Base-by-base conservation (phyloP, 768 basidiomycete genomes). In the Mycena vulgaris region DNA sequence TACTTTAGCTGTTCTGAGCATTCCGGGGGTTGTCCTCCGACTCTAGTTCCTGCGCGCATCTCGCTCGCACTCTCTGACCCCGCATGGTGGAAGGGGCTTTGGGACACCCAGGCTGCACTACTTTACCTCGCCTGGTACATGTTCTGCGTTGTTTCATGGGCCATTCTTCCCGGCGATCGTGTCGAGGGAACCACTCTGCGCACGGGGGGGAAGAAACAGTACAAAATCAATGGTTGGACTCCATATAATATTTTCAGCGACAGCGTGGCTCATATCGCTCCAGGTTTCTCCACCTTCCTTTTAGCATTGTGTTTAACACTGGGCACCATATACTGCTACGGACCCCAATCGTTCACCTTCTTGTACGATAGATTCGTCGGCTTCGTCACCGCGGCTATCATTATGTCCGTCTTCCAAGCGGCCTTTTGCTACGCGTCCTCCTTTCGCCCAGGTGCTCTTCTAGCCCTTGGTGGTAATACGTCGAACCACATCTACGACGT, bases 171-270 rank as follows among this genome's bases (percentile, higher is more conserved):
- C 1, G 90, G 89, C 4, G 91, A 94, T 66, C 84, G 86, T 83
- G 84, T 95, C 8, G 84, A 93, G 53, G 95, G 95, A 27, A 88
- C 83, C 35, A 83, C 83, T 13, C 79, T 97, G 76, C 87, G 97
- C 45, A 91, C 89, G 51, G 97, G 96, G 0, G 84, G 84, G 62
- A 91, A 86, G 76, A 91, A 93, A 78, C 81, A 86, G 68, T 99
- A 99, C 86, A 98, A 94, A 83, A 95, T 98, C 69, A 98, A 99
- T 82, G 97, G 97, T 96, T 75, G 30, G 39, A n/a, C 45, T 27
- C 42, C 4, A 21, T 62, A 98, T 97, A 94, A 1, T 93, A 97
- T 79, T 88, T 93, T 0, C 98, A 96, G 0, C 88, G 95, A 75
- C 86, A 97, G 35, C 86, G n/a, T 96, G 39, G 85, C 48, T 49